Base-by-base conservation (phyloP, 805 yeast genomes). In the Metahyphopichia silvanorum region DNA sequence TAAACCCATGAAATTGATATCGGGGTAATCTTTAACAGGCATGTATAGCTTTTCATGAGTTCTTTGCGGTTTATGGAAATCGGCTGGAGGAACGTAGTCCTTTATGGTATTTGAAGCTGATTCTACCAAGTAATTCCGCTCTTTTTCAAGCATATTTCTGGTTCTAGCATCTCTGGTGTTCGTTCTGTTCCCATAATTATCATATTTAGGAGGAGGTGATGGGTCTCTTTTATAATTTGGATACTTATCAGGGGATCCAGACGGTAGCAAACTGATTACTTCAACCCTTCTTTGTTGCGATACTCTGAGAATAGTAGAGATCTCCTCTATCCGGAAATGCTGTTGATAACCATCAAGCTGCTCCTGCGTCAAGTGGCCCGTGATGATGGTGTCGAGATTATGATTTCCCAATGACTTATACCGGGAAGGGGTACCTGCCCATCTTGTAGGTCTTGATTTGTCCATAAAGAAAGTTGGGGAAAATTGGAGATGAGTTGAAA, bases 151-250 rank as follows among this genome's bases (percentile, higher is more conserved):
- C 27, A 68, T 66, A 33, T 75, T 72, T 32, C 69, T 65, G 39
- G 77, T 76, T 32, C 95, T 64, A 27, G 63, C 72, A 32, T 85
- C 95, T 34, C 94, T 64, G 0, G 98, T 88, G 53, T 93, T 93
- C 7, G 77, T 78, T 49, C 98, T 79, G 52, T 78, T 81, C 27
- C 99, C 99, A 15, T 65, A 59, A 19, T 69, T 57, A 59, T 93
- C 98, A 57, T 93, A 93, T 36, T 75, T 76, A 1, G 98, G 98
- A 2, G 96, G 88, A 0, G 98, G 98, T 2, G 96, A 86, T 0
- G 89, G 87, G 2, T 94, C 86, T 39, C 77, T 44, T 31, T 52
- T 45, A 43, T 61, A 68, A 33, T 60, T 63, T 0, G 75, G 70
- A 31, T 48, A 44, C 4, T 33, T 25, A 4, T 35, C 38, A 15